Conservation (phyloP, 2,329 filamentous ascomycete species). For the Scorias spongiosa region DNA sequence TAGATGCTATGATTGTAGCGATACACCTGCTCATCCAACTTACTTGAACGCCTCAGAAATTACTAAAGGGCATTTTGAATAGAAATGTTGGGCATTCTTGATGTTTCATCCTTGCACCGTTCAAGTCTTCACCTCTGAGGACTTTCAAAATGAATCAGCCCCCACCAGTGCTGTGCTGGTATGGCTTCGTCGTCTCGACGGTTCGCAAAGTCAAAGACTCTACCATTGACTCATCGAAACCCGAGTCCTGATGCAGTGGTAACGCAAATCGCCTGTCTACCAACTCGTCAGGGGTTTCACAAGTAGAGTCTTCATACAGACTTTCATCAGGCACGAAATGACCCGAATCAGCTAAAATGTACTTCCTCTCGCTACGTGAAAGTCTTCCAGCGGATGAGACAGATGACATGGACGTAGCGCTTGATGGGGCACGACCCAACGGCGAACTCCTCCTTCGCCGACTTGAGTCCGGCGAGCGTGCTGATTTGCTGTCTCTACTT, state of each 20-base stretch:
- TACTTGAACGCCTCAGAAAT: no score
- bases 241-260: conserved; percentile 21
- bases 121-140: no score
- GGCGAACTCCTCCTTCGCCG: conserved; percentile 17
- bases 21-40: no score
- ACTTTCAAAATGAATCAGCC: no score
- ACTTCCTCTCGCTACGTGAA: conserved; percentile 1
- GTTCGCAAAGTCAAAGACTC: background rate
- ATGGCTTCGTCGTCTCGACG: background rate
- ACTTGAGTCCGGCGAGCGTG: conserved; percentile 17
- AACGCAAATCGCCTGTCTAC: conserved; percentile 1
- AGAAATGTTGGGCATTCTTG: no score
- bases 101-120: no score
- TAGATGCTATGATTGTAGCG: no score
- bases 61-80: no score
- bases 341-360: background rate
- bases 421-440: conserved; percentile 18
- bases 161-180: no score
- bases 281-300: background rate
- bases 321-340: background rate
- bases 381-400: conserved; percentile 1
- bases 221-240: conserved; percentile 20
- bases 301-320: background rate
- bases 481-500: conserved; percentile 10
- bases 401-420: conserved; percentile 12